phyloP scores from a whole-genome alignment of 169 alveolate genomes.

The Plasmodium fragile region DNA sequence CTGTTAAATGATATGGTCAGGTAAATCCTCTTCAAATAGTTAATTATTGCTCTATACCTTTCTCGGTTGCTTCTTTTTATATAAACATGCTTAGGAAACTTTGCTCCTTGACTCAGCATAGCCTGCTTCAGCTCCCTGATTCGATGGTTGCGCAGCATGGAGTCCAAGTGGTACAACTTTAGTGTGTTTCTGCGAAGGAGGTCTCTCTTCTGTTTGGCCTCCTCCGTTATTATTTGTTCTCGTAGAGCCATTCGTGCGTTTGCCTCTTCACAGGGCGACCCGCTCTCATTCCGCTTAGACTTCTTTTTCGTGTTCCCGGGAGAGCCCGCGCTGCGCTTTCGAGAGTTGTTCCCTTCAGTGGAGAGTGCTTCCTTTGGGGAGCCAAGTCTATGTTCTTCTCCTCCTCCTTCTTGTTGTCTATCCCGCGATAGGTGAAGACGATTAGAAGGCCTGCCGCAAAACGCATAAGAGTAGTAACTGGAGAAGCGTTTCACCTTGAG shows the following conservation, averaged over 20 bases:
- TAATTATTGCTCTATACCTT: conserved; percentile 33
- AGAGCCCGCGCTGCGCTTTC: neutral
- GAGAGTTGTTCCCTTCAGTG: neutral
- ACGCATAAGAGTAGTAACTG: conserved; percentile 1
- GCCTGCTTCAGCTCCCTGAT: neutral
- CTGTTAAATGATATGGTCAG: conserved; percentile 35
- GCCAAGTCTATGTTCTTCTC: neutral
- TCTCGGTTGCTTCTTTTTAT: conserved; percentile 17
- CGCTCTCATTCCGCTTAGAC: neutral
- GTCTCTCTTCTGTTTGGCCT: neutral
- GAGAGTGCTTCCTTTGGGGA: neutral
- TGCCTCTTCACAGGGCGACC: neutral
- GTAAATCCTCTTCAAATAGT: conserved; percentile 60
- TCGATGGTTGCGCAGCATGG: neutral
- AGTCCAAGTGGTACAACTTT: neutral
- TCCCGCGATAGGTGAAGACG: neutral
- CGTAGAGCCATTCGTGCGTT: too few relatives aligned
- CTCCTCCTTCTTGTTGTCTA: too few relatives aligned
- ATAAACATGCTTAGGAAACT: neutral
- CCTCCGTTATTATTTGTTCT: too few relatives aligned
- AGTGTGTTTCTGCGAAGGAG: neutral
- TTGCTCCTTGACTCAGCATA: neutral
- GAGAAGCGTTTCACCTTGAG: conserved; percentile 24
- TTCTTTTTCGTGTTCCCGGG: neutral
- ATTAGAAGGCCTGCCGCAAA: neutral